A percentile compares a stretch with the other conserved stretches of the same genome.
Evolutionary conservation across 352 stramenopile species (phyloP).

Genomic region (Globisporangium alternatum): DNA sequence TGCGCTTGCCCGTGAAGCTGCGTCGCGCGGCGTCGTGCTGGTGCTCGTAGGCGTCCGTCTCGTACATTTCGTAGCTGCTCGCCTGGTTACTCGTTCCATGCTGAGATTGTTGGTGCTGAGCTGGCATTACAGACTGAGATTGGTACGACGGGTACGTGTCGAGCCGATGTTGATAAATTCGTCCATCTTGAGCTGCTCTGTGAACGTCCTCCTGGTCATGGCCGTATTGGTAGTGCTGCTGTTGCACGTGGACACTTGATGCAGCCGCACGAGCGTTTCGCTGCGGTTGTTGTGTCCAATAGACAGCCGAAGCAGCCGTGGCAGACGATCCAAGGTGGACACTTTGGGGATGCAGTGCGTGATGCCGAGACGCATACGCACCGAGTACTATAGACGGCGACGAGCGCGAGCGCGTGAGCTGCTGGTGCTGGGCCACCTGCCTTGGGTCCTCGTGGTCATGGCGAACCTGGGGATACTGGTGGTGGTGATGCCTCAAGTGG

Average conservation of each 20-base stretch:
- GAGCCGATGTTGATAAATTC: neutral
- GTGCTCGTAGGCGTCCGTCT: neutral
- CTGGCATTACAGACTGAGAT: neutral
- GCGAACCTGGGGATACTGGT: neutral
- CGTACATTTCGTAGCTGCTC: neutral
- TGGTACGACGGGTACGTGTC: neutral
- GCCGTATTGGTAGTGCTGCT: neutral
- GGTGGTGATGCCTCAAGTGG: neutral
- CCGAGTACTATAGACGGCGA: neutral
- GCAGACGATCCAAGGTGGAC: conserved; percentile 14
- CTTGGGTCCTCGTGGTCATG: neutral
- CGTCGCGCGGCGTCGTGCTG: neutral
- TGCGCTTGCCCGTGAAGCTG: conserved; percentile 13
- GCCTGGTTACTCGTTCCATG: neutral
- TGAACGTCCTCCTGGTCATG: neutral
- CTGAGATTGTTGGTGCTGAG: neutral
- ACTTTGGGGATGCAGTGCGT: neutral
- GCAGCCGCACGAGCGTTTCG: neutral
- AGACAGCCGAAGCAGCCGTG: neutral
- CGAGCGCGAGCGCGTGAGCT: neutral
- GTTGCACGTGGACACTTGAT: neutral
- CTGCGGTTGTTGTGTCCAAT: neutral
- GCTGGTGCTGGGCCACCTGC: neutral
- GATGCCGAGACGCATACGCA: neutral
- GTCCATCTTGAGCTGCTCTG: neutral